These are phyloP conservation scores for Argentina anserina DNA, from an alignment of 306 rosid genomes.

Conservation along the genomic window DNA sequence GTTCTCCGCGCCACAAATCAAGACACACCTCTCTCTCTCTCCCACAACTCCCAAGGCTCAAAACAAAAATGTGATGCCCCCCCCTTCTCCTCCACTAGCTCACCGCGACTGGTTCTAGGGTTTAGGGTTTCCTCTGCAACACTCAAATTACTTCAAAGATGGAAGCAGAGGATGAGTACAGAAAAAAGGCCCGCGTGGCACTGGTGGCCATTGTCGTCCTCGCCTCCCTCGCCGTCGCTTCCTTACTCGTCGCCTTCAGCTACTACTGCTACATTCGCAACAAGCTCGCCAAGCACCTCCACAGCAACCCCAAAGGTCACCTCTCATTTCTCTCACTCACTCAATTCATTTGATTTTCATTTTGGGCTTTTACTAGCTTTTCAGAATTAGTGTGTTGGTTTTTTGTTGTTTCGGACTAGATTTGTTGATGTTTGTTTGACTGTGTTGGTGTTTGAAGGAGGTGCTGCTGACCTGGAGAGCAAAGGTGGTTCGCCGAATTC, in stretches of 20 bases:
- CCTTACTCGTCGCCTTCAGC: slow-evolving; percentile 66
- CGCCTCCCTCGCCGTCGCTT: slow-evolving; percentile 69
- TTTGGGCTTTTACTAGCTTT: too few relatives aligned
- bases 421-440: slow-evolving; percentile 16
- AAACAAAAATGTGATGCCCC: slow-evolving; percentile 2
- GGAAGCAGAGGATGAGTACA: slow-evolving; percentile 56
- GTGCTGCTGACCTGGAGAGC: slow-evolving; percentile 25
- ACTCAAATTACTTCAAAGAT: slow-evolving; percentile 25
- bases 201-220: slow-evolving; percentile 49
- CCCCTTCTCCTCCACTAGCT: neutral
- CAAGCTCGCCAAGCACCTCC: slow-evolving; percentile 63
- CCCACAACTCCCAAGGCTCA: slow-evolving; percentile 29
- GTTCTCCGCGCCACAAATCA: slow-evolving; percentile 49
- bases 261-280: slow-evolving; percentile 82
- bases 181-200: slow-evolving; percentile 55
- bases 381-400: too few relatives aligned
- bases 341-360: too few relatives aligned
- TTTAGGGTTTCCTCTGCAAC: neutral
- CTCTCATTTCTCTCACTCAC: neutral
- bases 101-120: slow-evolving; percentile 14
- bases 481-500: slow-evolving; percentile 49
- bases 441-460: slow-evolving; percentile 40
- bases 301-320: slow-evolving; percentile 35
- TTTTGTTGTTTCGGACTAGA: neutral
- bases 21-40: neutral